Base-by-base conservation (phyloP, 1,284 basidiomycete species). In the Entoloma clypeatum region DNA sequence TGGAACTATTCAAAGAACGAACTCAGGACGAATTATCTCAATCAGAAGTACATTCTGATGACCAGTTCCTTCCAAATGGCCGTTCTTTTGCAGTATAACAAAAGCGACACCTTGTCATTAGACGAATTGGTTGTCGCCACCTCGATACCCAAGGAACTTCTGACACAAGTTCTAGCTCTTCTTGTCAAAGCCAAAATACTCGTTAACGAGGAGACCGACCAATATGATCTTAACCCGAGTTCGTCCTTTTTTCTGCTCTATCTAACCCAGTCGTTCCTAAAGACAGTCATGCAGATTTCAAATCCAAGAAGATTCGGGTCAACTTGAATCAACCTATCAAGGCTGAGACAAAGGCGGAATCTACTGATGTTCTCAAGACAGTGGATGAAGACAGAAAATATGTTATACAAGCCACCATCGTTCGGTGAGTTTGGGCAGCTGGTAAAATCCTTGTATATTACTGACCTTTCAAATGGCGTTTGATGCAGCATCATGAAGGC, bases 301-400 rank as follows among this genome's bases (percentile, higher is more conserved):
- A 93, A 68, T 92, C 87, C 7, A 98, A 97, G 76, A 98, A 97
- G 76, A 92, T 94, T 47, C 81, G 90, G 43, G 88, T 99, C 41
- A 91, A 92, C 56, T 74, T 99, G 43, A 98, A 99, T 65, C 77
- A 84, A 59, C 91, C 93, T 0, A 88, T 99, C 65, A 93, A 92
- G 68, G 80, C 92, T 1, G 95, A 98, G 65, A 84, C 88, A 45
- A 96, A 95, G 74, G 82, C 86, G 4, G 96, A 99, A 63, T 79
- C 84, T 5, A 79, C 75, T 6, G 92, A 97, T 50, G 92, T 97
- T 1, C 70, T 95, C 58, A 93, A 94, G 74, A 87, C 86, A n/a
- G 93, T 99, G 3, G 95, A 97, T 54, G 95, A 99, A 66, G 95
- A 99, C 61, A 81, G 95, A 47, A 95, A 95, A 72, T 88, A 96